Evolutionary conservation across 202 grass and related monocot species (phyloP).

Genomic region (Setaria italica): DNA sequence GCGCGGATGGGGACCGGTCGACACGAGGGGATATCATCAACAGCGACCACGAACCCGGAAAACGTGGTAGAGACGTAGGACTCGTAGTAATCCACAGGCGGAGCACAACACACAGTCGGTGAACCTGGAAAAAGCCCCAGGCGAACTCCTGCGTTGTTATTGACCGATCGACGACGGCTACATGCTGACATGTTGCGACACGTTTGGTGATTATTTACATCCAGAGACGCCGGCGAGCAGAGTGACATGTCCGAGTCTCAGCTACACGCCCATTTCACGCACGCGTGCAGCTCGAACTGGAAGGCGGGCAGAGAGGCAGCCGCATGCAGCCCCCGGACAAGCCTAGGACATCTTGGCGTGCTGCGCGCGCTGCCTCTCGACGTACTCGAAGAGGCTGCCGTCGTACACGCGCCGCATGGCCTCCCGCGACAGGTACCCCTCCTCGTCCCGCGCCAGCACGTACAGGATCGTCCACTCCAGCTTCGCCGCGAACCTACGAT

Average conservation of each 20-base stretch:
- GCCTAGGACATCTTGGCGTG: slow-evolving; percentile 68
- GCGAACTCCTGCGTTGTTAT: background rate
- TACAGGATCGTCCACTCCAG: slow-evolving; percentile 78
- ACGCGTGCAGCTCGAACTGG: too few relatives aligned
- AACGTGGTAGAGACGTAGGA: too few relatives aligned
- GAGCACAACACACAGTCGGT: rapidly evolving
- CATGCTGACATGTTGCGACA: background rate
- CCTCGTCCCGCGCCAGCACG: slow-evolving; percentile 74
- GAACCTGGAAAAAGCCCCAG: background rate
- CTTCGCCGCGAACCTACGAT: slow-evolving; percentile 64
- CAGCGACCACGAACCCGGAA: too few relatives aligned
- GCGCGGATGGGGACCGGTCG: too few relatives aligned
- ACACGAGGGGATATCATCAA: too few relatives aligned
- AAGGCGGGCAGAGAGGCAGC: too few relatives aligned
- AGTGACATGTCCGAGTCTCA: background rate
- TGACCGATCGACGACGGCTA: background rate
- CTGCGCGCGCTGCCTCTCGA: slow-evolving; percentile 50
- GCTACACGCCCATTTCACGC: background rate
- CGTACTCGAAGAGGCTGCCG: slow-evolving; percentile 86
- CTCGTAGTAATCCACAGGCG: background rate
- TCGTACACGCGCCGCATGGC: slow-evolving; percentile 75
- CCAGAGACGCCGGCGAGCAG: background rate
- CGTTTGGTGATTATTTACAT: background rate
- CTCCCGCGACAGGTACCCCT: slow-evolving; percentile 75
- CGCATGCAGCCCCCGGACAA: too few relatives aligned